A percentile compares a stretch with the other conserved stretches of the same genome.
Conservation (phyloP, 2,329 filamentous ascomycete species). For the Neoarthrinium moseri region DNA sequence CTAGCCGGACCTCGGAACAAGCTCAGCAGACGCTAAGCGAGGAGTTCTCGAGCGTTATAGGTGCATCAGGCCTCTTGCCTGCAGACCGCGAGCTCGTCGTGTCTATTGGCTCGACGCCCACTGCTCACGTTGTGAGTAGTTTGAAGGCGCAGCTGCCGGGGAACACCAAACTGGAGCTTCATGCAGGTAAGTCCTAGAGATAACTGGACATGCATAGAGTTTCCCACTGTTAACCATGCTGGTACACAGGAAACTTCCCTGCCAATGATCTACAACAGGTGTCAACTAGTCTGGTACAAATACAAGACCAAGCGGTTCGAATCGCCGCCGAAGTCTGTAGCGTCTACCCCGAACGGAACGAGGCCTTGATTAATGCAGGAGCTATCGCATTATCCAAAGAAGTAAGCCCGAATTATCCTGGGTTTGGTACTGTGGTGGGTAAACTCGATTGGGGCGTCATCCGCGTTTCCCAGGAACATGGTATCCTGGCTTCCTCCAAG, state of each 20-base stretch:
- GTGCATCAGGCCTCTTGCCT: neutral
- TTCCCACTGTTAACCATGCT: neutral
- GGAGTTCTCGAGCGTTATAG: constrained; percentile 1
- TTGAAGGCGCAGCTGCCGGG: neutral
- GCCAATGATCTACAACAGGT: constrained; percentile 6
- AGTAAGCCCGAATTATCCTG: neutral
- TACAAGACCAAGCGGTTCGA: neutral
- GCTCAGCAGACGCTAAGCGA: neutral
- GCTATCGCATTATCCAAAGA: constrained; percentile 4
- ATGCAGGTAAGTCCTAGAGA: constrained; percentile 1
- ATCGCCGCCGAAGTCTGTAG: constrained; percentile 4
- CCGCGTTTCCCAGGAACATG: constrained; percentile 6
- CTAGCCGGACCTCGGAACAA: neutral
- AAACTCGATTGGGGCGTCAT: neutral
- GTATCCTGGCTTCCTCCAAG: neutral
- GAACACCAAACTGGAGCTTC: constrained; percentile 6
- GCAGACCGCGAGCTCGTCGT: neutral
- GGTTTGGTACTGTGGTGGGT: neutral
- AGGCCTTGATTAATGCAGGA: constrained; percentile 3
- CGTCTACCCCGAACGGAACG: constrained; percentile 6
- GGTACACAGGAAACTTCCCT: constrained; percentile 1
- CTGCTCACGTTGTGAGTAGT: constrained; percentile 1
- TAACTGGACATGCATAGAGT: neutral
- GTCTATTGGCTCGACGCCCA: constrained; percentile 4
- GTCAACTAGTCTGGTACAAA: neutral